Conservation (phyloP, 768 basidiomycete genomes). For the Lepiota subincarnata region DNA sequence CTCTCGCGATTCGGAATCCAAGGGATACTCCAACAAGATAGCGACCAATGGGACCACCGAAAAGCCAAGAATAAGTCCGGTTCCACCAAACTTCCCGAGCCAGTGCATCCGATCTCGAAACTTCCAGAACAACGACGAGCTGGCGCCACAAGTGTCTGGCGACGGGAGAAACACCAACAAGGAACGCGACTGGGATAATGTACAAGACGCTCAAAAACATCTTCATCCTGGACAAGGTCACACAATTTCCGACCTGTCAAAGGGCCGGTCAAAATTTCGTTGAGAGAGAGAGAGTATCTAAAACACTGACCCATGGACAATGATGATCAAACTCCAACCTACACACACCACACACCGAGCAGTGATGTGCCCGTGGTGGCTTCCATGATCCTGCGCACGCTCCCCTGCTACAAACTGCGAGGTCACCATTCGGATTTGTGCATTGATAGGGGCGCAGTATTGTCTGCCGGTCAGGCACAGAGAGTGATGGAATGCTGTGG, state of each 20-base stretch:
- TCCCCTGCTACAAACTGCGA: slow-evolving; percentile 31
- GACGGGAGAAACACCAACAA: slow-evolving; percentile 27
- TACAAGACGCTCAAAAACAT: slow-evolving; percentile 30
- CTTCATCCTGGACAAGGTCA: slow-evolving; percentile 34
- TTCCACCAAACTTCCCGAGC: slow-evolving; percentile 35
- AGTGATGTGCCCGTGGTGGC: slow-evolving; percentile 41
- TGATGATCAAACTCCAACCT: slow-evolving; percentile 43
- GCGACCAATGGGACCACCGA: slow-evolving; percentile 39
- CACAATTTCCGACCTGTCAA: slow-evolving; percentile 37
- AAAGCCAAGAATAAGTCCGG: slow-evolving; percentile 40
- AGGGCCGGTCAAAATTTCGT: not conserved
- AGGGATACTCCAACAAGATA: slow-evolving; percentile 35
- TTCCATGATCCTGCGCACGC: slow-evolving; percentile 36
- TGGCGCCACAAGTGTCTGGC: slow-evolving; percentile 22
- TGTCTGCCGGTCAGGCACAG: slow-evolving; percentile 25
- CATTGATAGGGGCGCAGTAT: slow-evolving; percentile 40
- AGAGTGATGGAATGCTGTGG: slow-evolving; percentile 27
- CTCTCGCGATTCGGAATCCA: slow-evolving; percentile 29
- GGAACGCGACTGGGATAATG: slow-evolving; percentile 27
- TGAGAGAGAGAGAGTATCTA: not conserved
- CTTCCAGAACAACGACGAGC: slow-evolving; percentile 22
- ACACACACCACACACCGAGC: slow-evolving; percentile 41
- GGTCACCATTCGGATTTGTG: slow-evolving; percentile 26
- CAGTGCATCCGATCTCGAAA: slow-evolving; percentile 27
- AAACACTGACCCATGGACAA: slow-evolving; percentile 39